Base-by-base conservation (phyloP, 2,329 filamentous ascomycete species). In the Cladosporium sp. region DNA sequence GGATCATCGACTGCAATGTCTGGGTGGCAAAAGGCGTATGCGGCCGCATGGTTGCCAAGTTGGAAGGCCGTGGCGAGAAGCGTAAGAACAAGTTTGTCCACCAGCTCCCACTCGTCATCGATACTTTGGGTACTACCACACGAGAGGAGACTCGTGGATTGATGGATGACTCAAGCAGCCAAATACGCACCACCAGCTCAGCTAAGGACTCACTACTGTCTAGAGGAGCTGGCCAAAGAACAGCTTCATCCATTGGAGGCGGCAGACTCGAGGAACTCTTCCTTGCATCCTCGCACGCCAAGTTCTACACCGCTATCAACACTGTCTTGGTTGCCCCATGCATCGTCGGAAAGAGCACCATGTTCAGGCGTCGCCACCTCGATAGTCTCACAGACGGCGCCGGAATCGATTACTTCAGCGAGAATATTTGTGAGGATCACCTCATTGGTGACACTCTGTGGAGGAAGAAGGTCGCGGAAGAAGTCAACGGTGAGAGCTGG, bases 231-330 rank as follows among this genome's bases (percentile, higher is more conserved):
- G 64, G 62, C 21, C 69, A 72, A 18, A 68, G 69, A n/a, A 73
- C 68, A 35, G 69, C 67, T 8, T 70, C 56, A 37, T 71, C 66
- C 11, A 73, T 73, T 26, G 88, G 88, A 40, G 95, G 96, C 26
- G 93, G 93, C 6, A 86, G 93, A 0, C 84, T 99, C 0, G 95
- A 99, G 76, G 95, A 99, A 76, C 88, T 94, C 78, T 99, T 98
- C 80, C 91, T 99, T 85, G 89, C 92, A 0, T 95, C 93, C 0
- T 88, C 92, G 0, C 95, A 99, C 77, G 92, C 93, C 72, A 99
- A 99, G 76, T 98, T 99, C 83, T 99, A 99, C 81, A 90, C 90
- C 10, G 95, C 94, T 67, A 99, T 99, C 84, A 98, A 98, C 79
- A 91, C 92, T 0, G 92, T 97, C 18, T 85, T 91, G 3, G 81